Base-by-base conservation (phyloP, 495 filamentous ascomycete species). In the Aspergillus ellipticus region DNA sequence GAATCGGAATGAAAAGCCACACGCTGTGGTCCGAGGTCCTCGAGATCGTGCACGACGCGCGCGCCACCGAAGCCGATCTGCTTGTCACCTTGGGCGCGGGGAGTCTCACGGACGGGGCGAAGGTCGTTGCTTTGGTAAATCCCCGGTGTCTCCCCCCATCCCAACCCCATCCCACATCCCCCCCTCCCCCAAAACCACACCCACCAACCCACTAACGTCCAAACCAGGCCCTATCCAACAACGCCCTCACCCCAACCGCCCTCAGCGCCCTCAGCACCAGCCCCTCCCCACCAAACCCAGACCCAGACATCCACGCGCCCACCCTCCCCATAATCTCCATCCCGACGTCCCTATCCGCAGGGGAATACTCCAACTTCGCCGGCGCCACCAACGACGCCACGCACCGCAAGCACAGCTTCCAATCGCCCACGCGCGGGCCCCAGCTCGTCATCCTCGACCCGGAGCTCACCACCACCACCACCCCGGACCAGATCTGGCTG, bases 21-120 rank as follows among this genome's bases (percentile, higher is more conserved):
- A 83, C 82, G 2, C 72, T 78, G 29, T 85, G 75, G 76, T 79
- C 79, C 19, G 85, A 86, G 51, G 71, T 86, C 3, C 54, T 87
- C 3, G 73, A 81, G 37, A 79, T 87, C 28, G 64, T 74, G 10
- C 61, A 73, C 4, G 82, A 86, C 7, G 68, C 78, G 1, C 62
- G 72, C n/a, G 61, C 62, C 16, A 69, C 68, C 15, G 52, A 74
- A 9, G 79, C 78, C 4, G 84, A 88, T 72, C 61, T 79, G 24
- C 64, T 87, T 35, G 60, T 88, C 31, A 87, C 84, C 0, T 67
- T 87, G 3, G 85, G 85, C 28, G 85, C 74, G 13, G 84, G 84
- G 0, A 82, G 78, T 31, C 60, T 87, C 58, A 83, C 82, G 0
- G 85, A 88, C 62, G 82, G 70, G 0, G 82, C 82, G 2, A 87